Base-by-base conservation (phyloP, 345 rosid species). In the Physaria fendleri region DNA sequence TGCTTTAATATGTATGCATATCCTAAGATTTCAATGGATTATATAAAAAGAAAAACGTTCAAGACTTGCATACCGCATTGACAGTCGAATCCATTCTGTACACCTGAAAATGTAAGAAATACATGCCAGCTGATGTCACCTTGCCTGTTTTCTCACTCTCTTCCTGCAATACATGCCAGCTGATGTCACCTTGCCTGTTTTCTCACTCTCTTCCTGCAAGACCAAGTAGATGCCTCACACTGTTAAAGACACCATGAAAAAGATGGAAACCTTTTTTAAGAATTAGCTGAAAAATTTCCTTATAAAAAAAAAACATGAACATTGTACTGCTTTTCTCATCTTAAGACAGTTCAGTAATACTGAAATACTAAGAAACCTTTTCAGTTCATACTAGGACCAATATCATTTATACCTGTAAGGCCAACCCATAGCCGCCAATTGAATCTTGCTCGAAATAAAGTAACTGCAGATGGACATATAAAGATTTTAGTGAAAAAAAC, bases 171-270 rank as follows among this genome's bases (percentile, higher is more conserved):
- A n/a, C n/a, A n/a, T n/a, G n/a, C n/a, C n/a, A n/a, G n/a, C n/a
- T n/a, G n/a, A n/a, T n/a, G n/a, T 93, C 60, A 66, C 80, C 75
- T 89, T 93, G 70, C 99, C 94, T 22, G 99, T 71, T 73, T 89
- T 89, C 79, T 93, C 99, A 18, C 95, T 89, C 59, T 93, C 99
- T 79, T 93, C 99, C 99, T 93, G 77, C 51, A n/a, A n/a, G n/a
- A n/a, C n/a, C n/a, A n/a, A n/a, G n/a, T n/a, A n/a, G n/a, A n/a
- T n/a, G n/a, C n/a, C n/a, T n/a, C n/a, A n/a, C n/a, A n/a, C n/a
- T n/a, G n/a, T n/a, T n/a, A n/a, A n/a, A n/a, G n/a, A n/a, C n/a
- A n/a, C n/a, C n/a, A n/a, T n/a, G n/a, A n/a, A n/a, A n/a, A n/a
- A n/a, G n/a, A n/a, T n/a, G n/a, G n/a, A n/a, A n/a, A n/a, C n/a